Evolutionary conservation across 371 early-diverging fungal genomes (phyloP).

Genomic region (Apophysomyces trapeziformis): DNA sequence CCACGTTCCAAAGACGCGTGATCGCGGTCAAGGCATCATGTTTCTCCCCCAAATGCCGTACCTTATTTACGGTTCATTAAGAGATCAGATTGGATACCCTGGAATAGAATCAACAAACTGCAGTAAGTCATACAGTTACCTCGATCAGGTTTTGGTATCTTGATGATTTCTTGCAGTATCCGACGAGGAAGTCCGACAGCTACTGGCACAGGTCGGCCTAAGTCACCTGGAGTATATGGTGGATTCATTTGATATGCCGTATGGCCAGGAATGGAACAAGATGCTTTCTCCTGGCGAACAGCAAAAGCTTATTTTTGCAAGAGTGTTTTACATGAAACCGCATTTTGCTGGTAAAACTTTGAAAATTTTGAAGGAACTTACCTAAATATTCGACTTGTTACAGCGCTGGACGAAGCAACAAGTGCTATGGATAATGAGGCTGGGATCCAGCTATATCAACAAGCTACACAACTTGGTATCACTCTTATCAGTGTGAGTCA

Average conservation of each 20-base stretch:
- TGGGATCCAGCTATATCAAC: constrained; percentile 57
- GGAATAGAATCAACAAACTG: constrained; percentile 28
- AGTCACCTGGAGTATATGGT: constrained; percentile 52
- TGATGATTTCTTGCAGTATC: constrained; percentile 33
- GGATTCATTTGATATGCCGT: constrained; percentile 53
- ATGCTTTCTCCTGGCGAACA: constrained; percentile 82
- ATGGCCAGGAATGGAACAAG: constrained; percentile 66
- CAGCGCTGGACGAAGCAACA: constrained; percentile 78
- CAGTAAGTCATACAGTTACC: constrained; percentile 21
- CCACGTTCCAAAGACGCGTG: constrained; percentile 22
- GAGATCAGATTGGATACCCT: constrained; percentile 73
- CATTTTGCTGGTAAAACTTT: constrained; percentile 62
- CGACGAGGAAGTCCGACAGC: constrained; percentile 49
- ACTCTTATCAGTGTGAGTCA: constrained; percentile 78
- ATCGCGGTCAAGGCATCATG: constrained; percentile 48
- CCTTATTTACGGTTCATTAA: constrained; percentile 68
- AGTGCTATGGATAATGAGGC: constrained; percentile 67
- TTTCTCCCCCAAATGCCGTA: constrained; percentile 76
- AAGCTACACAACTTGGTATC: constrained; percentile 40
- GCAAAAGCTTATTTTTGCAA: constrained; percentile 73
- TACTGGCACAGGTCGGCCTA: constrained; percentile 57
- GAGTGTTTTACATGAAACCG: constrained; percentile 70
- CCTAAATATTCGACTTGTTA: not conserved
- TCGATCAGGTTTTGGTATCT: not conserved
- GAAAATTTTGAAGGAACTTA: not conserved